These are phyloP conservation scores for Teratosphaeria zuluensis DNA, from an alignment of 2,329 filamentous ascomycete species.

Conservation along the genomic window DNA sequence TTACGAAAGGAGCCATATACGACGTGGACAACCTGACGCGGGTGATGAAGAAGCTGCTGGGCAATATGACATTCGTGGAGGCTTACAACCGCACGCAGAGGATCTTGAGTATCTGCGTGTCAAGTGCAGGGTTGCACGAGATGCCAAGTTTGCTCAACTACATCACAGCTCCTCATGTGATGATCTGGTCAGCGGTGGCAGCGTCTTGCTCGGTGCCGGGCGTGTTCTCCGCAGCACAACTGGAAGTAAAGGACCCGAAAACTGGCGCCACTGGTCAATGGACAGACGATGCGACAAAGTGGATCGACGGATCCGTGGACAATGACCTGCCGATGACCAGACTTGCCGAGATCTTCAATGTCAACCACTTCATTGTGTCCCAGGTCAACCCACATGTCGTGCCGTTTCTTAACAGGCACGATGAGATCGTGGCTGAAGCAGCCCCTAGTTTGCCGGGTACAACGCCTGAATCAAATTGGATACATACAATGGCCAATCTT, in stretches of 20 bases:
- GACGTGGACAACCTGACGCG: constrained; percentile 72
- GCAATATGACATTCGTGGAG: constrained; percentile 86
- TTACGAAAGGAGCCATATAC: constrained; percentile 61
- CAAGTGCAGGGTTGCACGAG: constrained; percentile 63
- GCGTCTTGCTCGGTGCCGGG: constrained; percentile 1
- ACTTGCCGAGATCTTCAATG: constrained; percentile 90
- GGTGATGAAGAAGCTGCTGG: constrained; percentile 74
- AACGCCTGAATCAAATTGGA: constrained; percentile 42
- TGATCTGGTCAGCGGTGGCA: constrained; percentile 63
- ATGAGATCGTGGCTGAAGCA: constrained; percentile 35
- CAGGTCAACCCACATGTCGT: constrained; percentile 94
- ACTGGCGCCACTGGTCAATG: constrained; percentile 67
- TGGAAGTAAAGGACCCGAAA: constrained; percentile 77
- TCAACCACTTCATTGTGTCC: constrained; percentile 96
- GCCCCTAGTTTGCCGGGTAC: constrained; percentile 27
- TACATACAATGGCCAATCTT: constrained; percentile 58
- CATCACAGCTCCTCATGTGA: constrained; percentile 83
- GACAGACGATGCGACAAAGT: constrained; percentile 76
- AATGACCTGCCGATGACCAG: constrained; percentile 88
- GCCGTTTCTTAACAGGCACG: constrained; percentile 71
- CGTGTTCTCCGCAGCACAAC: constrained; percentile 28
- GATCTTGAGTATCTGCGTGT: constrained; percentile 84
- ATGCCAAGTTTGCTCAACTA: constrained; percentile 84
- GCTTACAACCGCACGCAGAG: constrained; percentile 78
- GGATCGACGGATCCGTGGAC: constrained; percentile 92